A percentile compares a stretch with the other conserved stretches of the same genome.
Conservation (phyloP, 805 yeast species). For the Millerozyma miso region DNA sequence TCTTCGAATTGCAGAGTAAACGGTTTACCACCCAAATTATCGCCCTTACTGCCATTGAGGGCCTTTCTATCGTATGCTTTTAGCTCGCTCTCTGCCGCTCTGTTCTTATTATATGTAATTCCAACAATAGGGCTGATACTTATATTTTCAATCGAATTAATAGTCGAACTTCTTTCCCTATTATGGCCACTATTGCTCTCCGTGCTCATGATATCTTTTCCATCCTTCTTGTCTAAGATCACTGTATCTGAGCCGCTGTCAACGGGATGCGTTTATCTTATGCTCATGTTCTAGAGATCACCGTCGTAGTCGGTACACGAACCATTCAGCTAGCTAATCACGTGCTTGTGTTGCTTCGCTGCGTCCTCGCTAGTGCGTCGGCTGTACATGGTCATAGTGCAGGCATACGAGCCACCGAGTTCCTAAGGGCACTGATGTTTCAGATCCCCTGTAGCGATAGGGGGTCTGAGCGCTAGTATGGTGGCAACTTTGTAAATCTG, state of each 20-base stretch:
- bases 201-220: background rate
- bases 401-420: no score
- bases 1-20: background rate
- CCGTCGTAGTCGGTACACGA: background rate
- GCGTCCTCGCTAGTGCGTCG: background rate
- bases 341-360: background rate
- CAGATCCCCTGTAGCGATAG: no score
- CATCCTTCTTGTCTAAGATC: background rate
- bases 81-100: background rate
- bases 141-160: constrained; percentile 8
- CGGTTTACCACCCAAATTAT: background rate
- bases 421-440: no score
- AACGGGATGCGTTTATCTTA: background rate
- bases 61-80: background rate
- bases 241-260: background rate
- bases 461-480: no score
- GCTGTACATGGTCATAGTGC: no score
- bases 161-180: constrained; percentile 6
- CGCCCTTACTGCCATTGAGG: background rate
- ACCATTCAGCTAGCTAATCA: background rate
- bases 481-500: no score
- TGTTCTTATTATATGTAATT: background rate
- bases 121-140: constrained; percentile 6
- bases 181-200: background rate
- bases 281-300: background rate